Conservation (phyloP, 2,329 filamentous ascomycete genomes). For the Epichloe typhina region DNA sequence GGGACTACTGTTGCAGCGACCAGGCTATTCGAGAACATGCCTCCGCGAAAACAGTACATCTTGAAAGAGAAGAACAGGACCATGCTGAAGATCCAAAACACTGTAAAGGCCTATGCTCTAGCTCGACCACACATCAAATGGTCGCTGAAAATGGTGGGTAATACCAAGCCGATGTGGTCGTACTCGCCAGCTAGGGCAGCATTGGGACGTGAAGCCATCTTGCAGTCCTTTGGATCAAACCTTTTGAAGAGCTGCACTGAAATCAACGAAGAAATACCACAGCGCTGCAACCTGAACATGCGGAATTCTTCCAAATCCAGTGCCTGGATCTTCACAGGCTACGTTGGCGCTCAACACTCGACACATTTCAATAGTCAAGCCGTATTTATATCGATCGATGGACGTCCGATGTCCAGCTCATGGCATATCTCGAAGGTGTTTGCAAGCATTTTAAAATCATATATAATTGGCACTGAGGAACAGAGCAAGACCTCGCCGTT, state of each 20-base stretch:
- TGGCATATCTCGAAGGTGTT: constrained; percentile 41
- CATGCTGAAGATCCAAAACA: constrained; percentile 41
- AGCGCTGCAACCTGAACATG: not conserved
- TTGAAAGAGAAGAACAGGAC: constrained; percentile 45
- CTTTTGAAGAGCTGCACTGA: constrained; percentile 42
- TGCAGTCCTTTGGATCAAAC: constrained; percentile 48
- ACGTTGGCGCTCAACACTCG: constrained; percentile 36
- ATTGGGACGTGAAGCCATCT: constrained; percentile 41
- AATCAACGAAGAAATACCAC: constrained; percentile 8
- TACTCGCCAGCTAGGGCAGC: constrained; percentile 44
- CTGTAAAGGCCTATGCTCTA: constrained; percentile 52
- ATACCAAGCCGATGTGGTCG: constrained; percentile 39
- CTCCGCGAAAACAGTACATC: constrained; percentile 47
- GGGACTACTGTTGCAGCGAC: constrained; percentile 54
- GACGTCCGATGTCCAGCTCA: constrained; percentile 44
- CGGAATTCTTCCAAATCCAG: not conserved
- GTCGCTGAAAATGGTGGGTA: constrained; percentile 43
- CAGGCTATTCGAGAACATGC: constrained; percentile 45
- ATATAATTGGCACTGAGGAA: constrained; percentile 10
- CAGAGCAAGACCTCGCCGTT: constrained; percentile 5
- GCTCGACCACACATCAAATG: constrained; percentile 51
- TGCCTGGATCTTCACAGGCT: constrained; percentile 34
- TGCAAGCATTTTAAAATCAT: constrained; percentile 35
- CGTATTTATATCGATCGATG: constrained; percentile 55
- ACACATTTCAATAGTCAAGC: not conserved